These are phyloP conservation scores for Blastobotrys petasosporus DNA, from an alignment of 1,139 yeast genomes.

Conservation along the genomic window DNA sequence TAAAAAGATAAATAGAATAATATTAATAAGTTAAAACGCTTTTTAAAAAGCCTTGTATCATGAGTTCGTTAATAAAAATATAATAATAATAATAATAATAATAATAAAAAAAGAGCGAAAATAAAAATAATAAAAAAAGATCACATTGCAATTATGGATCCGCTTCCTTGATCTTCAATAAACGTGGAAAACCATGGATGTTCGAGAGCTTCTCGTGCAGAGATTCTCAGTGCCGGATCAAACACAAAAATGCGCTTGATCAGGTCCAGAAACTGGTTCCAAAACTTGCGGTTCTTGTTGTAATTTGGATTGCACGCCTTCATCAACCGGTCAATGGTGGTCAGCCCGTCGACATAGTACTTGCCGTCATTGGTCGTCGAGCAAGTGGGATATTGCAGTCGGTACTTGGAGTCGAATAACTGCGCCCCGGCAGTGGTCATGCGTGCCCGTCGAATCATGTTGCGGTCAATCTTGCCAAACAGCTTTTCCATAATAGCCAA, in stretches of 20 bases:
- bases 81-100: constrained; percentile 6
- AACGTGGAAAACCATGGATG: constrained; percentile 51
- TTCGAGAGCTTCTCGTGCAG: constrained; percentile 64
- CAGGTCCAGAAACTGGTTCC: constrained; percentile 48
- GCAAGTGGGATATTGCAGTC: constrained; percentile 32
- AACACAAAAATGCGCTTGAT: constrained; percentile 67
- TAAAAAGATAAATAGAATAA: no score
- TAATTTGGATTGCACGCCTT: constrained; percentile 18
- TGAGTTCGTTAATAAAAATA: constrained; percentile 6
- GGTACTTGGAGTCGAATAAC: constrained; percentile 7
- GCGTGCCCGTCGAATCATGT: constrained; percentile 26
- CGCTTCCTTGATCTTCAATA: constrained; percentile 18
- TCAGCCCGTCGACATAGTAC: constrained; percentile 45
- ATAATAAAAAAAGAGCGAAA: constrained; percentile 3
- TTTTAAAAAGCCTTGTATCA: no score
- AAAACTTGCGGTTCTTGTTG: constrained; percentile 35
- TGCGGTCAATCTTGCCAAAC: constrained; percentile 35
- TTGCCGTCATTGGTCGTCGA: constrained; percentile 43
- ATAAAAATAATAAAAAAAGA: not conserved
- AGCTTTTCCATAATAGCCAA: constrained; percentile 90
- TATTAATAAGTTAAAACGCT: no score
- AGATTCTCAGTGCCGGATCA: constrained; percentile 70
- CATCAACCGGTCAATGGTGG: constrained; percentile 43
- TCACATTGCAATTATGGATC: constrained; percentile 2
- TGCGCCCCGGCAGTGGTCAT: not conserved